Percentiles rank a stretch among this genome's conserved stretches.
Conservation (phyloP, 2,329 filamentous ascomycete genomes). For the Acephala macrosclerotiorum region DNA sequence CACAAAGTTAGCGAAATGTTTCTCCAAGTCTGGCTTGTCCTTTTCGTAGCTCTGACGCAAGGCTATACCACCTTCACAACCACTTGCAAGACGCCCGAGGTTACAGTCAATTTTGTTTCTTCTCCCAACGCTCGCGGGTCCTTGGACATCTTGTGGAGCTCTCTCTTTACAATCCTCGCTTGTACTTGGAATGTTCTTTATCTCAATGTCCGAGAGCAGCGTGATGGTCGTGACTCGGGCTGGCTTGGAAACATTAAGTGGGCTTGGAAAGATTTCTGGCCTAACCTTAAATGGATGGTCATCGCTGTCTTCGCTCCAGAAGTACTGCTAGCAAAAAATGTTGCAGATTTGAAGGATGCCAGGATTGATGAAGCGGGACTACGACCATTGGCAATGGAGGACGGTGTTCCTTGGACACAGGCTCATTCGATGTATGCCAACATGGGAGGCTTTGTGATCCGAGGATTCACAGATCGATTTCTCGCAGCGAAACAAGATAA, state of each 20-base stretch:
- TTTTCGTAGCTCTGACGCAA: neutral
- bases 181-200: conserved; percentile 39
- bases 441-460: conserved; percentile 24
- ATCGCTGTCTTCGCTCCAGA: conserved; percentile 19
- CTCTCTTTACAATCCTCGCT: conserved; percentile 31
- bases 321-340: conserved; percentile 3
- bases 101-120: conserved; percentile 28
- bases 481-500: too few relatives aligned
- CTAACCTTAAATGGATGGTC: conserved; percentile 18
- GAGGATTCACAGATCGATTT: neutral
- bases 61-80: conserved; percentile 22
- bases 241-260: conserved; percentile 19
- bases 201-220: conserved; percentile 33
- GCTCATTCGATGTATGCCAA: conserved; percentile 19
- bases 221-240: neutral
- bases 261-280: conserved; percentile 9
- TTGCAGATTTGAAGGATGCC: conserved; percentile 1
- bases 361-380: neutral
- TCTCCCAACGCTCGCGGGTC: conserved; percentile 32
- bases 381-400: neutral
- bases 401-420: conserved; percentile 16
- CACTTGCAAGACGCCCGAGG: conserved; percentile 14
- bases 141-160: conserved; percentile 36
- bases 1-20: too few relatives aligned
- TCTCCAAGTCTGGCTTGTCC: neutral